Evolutionary conservation across 768 basidiomycete genomes (phyloP), one percentile per base, ranked within the genome.

Genomic region (Russula abietina): DNA sequence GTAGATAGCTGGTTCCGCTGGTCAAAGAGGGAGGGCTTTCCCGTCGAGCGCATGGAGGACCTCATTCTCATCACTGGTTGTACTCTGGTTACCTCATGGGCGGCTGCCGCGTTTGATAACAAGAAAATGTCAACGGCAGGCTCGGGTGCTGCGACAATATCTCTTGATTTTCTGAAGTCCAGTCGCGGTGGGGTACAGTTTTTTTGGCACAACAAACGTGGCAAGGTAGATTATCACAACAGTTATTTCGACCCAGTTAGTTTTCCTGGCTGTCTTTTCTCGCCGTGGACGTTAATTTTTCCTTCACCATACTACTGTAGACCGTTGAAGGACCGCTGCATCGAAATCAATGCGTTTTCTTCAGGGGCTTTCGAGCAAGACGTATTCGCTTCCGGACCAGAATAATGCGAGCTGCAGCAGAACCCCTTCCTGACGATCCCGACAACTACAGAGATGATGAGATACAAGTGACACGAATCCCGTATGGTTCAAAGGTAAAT

Each of bases 321-420:
- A 10, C 1, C 11, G 1, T 33, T 33, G 33, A 33, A 11, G 10
- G 10, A 33, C 33, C 32, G 1, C n/a, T n/a, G n/a, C n/a, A n/a
- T 10, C 1, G 5, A 43, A n/a, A 8, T 30, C 62, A 64, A 19
- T 64, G 62, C 22, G 53, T 64, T 16, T 64, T 64, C 36, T 39
- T 64, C 16, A 48, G 41, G 38, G 57, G 62, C 19, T 64, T 54
- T 22, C 52, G 62, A 9, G 62, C 62, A 5, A 64, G 60, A 14
- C 55, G 61, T 8, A 16, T 32, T 19, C 19, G 57, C 14, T 57
- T 19, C 28, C 32, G 19, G 36, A 51, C 17, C 32, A 33, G n/a
- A 4, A 12, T 30, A 2, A 3, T 57, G 3, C 48, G 45, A 14
- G 61, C 38, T 4, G 61, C 55, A 7, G 61, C 55, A 19, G 60